Percentiles rank a stretch among this genome's conserved stretches.
phyloP scores from a whole-genome alignment of 257 asterid species.

The Handroanthus guayacan region DNA sequence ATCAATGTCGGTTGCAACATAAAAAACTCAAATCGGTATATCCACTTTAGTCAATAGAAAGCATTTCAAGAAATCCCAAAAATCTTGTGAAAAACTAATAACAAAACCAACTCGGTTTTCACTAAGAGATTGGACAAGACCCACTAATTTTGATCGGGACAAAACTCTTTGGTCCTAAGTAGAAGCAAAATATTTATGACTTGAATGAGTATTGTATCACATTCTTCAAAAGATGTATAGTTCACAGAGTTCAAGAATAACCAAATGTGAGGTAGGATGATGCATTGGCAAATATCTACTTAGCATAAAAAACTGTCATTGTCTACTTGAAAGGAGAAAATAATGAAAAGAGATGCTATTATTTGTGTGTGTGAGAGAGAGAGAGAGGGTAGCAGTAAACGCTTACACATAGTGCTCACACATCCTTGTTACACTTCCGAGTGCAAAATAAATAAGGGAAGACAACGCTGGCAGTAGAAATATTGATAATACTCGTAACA shows the following conservation, averaged over 20 bases:
- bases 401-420: constrained; percentile 96
- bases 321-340: background rate
- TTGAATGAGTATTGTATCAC: no score
- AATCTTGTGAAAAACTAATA: background rate
- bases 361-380: background rate
- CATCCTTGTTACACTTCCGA: constrained; percentile 71
- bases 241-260: background rate
- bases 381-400: background rate
- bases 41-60: background rate
- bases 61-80: background rate
- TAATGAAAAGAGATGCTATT: constrained; percentile 21
- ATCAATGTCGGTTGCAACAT: background rate
- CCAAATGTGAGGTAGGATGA: background rate
- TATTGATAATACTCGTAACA: constrained; percentile 81
- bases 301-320: background rate
- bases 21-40: background rate
- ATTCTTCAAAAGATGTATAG: no score
- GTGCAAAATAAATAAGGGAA: constrained; percentile 55
- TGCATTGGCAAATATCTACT: background rate
- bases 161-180: background rate
- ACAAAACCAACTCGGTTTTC: background rate
- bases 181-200: background rate
- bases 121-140: background rate
- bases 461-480: constrained; percentile 75
- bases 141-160: background rate